phyloP scores from a whole-genome alignment of 106 monocot genomes.

The Gastrodia elata region DNA sequence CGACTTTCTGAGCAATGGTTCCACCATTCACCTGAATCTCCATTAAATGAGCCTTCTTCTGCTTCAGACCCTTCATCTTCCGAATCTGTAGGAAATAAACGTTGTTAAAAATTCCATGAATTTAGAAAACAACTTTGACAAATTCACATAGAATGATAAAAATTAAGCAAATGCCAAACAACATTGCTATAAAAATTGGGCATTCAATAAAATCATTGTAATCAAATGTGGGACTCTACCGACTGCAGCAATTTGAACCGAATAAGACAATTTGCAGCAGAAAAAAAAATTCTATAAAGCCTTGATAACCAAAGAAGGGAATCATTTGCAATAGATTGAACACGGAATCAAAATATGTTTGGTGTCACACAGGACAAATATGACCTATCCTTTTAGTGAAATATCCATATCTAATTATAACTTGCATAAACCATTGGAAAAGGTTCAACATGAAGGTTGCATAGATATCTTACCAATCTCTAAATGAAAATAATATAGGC shows the following conservation, averaged over 20 bases:
- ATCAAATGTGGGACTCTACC: background rate
- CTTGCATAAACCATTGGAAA: no score
- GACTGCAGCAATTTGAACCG: background rate
- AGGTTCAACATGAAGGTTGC: no score
- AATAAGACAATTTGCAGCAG: background rate
- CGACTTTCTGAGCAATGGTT: conserved; percentile 40
- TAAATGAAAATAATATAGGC: no score
- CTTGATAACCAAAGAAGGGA: no score
- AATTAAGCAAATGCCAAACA: background rate
- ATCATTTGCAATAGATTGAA: no score
- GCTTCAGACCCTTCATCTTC: conserved; percentile 54
- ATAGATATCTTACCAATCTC: no score
- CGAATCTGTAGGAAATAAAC: conserved; percentile 34
- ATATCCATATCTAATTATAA: no score
- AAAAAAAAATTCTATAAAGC: no score
- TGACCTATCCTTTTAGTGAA: no score
- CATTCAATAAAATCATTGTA: background rate
- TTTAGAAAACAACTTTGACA: background rate
- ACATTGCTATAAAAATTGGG: background rate
- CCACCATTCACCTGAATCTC: conserved; percentile 64
- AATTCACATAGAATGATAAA: no score
- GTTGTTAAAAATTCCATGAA: background rate
- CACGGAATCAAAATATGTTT: no score
- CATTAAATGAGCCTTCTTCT: conserved; percentile 66
- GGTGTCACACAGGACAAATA: no score